Conservation (phyloP, 352 stramenopile species). For the Pilasporangium apinafurcum region DNA sequence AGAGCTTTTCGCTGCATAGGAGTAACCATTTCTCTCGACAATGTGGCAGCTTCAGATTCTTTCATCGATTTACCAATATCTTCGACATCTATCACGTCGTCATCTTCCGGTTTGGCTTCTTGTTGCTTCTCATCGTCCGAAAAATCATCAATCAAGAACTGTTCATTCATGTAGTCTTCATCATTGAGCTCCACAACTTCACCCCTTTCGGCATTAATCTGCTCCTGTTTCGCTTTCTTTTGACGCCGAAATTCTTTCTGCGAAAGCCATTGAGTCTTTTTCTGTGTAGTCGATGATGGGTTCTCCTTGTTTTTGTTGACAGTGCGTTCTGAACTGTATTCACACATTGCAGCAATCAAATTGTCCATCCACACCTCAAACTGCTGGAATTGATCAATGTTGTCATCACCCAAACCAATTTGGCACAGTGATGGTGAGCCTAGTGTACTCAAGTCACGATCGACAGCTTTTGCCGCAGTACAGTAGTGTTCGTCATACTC, state of each 20-base stretch:
- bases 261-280: slow-evolving; percentile 50
- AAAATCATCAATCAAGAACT: slow-evolving; percentile 65
- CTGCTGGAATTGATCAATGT: slow-evolving; percentile 75
- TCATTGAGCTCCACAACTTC: slow-evolving; percentile 66
- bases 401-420: slow-evolving; percentile 74
- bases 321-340: slow-evolving; percentile 48
- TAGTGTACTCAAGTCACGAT: slow-evolving; percentile 47
- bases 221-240: slow-evolving; percentile 69
- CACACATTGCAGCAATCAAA: slow-evolving; percentile 69
- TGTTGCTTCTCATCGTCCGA: slow-evolving; percentile 32
- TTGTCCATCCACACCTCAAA: slow-evolving; percentile 82
- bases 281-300: too few relatives aligned
- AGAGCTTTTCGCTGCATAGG: slow-evolving; percentile 90
- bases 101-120: slow-evolving; percentile 15
- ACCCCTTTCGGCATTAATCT: slow-evolving; percentile 36
- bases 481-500: slow-evolving; percentile 88
- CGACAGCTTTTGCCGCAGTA: slow-evolving; percentile 70
- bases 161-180: slow-evolving; percentile 84
- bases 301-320: slow-evolving; percentile 10
- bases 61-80: slow-evolving; percentile 86
- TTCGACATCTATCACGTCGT: slow-evolving; percentile 79
- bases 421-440: slow-evolving; percentile 57
- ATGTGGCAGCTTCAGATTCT: slow-evolving; percentile 58
- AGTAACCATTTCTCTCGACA: slow-evolving; percentile 93
- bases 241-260: slow-evolving; percentile 82